These are phyloP conservation scores for Penicillium alfredii DNA, from an alignment of 495 filamentous ascomycete species.

Conservation along the genomic window DNA sequence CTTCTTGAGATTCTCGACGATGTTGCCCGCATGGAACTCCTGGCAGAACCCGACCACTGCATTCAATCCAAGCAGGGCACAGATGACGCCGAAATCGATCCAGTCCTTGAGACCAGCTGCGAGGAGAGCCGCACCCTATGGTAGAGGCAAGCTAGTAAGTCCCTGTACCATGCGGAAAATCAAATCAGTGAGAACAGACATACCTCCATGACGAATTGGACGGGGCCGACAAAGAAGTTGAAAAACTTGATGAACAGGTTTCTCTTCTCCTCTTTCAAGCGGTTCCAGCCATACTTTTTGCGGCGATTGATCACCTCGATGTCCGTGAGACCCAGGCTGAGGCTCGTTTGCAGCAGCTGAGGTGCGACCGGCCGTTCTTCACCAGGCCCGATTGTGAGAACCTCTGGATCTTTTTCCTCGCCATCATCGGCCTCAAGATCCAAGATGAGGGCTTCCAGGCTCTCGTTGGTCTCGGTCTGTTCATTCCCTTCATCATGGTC, in stretches of 20 bases:
- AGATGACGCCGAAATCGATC: constrained; percentile 76
- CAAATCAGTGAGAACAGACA: constrained; percentile 2
- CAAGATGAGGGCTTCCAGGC: constrained; percentile 76
- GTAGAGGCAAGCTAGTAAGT: background rate
- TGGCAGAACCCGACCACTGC: constrained; percentile 81
- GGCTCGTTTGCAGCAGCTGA: constrained; percentile 66
- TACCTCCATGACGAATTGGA: constrained; percentile 94
- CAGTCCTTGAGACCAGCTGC: constrained; percentile 72
- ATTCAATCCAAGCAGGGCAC: constrained; percentile 70
- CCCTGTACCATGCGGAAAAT: background rate
- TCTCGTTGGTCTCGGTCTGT: constrained; percentile 43
- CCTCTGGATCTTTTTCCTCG: constrained; percentile 53
- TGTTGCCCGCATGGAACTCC: constrained; percentile 84
- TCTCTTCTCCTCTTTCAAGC: constrained; percentile 85
- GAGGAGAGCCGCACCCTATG: constrained; percentile 63
- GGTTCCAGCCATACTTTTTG: constrained; percentile 78
- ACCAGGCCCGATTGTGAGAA: constrained; percentile 30
- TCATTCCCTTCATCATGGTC: background rate
- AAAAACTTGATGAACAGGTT: constrained; percentile 81
- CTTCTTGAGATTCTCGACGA: constrained; percentile 88
- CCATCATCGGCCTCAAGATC: constrained; percentile 76
- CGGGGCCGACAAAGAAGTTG: constrained; percentile 79
- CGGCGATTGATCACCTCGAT: constrained; percentile 62
- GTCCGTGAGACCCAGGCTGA: constrained; percentile 61
- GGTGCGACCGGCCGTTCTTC: constrained; percentile 51